Evolutionary conservation across 2,329 filamentous ascomycete species (phyloP).

Genomic region (Aspergillus fischeri): DNA sequence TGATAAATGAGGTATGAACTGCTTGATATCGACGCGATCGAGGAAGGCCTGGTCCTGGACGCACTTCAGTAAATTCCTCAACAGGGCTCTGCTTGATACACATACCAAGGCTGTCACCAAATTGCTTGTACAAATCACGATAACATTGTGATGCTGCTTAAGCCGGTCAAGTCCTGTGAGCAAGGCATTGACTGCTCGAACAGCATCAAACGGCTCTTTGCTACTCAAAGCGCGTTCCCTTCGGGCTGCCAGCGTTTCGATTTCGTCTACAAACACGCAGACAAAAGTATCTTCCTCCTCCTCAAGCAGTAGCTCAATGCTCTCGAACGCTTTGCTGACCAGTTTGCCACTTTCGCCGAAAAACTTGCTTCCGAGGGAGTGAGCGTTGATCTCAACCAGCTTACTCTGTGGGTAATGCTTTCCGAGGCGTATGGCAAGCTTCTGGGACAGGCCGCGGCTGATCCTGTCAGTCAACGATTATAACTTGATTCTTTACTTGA

Average conservation of each 20-base stretch:
- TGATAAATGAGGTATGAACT: constrained; percentile 40
- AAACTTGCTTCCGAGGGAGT: constrained; percentile 45
- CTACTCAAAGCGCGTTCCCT: constrained; percentile 37
- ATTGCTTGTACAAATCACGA: constrained; percentile 51
- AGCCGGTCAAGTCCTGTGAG: constrained; percentile 47
- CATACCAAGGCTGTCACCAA: constrained; percentile 40
- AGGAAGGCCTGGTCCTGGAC: constrained; percentile 44
- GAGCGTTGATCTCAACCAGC: constrained; percentile 46
- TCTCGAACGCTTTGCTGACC: constrained; percentile 42
- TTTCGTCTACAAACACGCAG: constrained; percentile 48
- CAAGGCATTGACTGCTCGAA: constrained; percentile 49
- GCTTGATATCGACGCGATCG: constrained; percentile 47
- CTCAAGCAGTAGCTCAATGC: constrained; percentile 31
- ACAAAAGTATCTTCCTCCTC: constrained; percentile 40
- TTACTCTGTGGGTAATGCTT: constrained; percentile 37
- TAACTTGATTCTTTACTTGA: neutral
- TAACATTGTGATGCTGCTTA: constrained; percentile 40
- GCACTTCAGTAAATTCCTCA: neutral
- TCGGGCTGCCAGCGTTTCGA: constrained; percentile 46
- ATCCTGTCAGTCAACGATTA: neutral
- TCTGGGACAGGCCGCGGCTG: constrained; percentile 46
- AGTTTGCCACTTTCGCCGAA: constrained; percentile 47
- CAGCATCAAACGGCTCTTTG: constrained; percentile 44
- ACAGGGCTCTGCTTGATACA: neutral
- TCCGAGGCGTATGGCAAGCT: constrained; percentile 46